Base-by-base conservation (phyloP, 2,329 filamentous ascomycete species). In the Xylaria sp. region DNA sequence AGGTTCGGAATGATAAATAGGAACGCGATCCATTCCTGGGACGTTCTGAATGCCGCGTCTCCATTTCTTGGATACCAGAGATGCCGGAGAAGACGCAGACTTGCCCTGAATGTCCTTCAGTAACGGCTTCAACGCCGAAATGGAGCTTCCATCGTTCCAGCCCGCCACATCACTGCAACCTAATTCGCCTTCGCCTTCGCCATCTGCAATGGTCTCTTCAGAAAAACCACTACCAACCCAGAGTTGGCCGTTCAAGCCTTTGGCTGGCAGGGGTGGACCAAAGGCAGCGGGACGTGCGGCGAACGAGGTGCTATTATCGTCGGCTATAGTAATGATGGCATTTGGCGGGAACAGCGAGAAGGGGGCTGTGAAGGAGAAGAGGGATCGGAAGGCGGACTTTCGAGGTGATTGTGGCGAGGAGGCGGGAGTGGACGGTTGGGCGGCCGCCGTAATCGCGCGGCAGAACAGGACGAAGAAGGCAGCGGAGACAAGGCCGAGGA, bases 261-360 rank as follows among this genome's bases (percentile, higher is more conserved):
- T 85, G 10, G 79, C 74, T 0, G 90, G 90, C 46, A 99, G 78
- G 46, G 83, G 77, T 3, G 94, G 91, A 0, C 94, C 94, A 76
- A 97, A 99, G 46, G 91, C 92, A 56, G 94, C 94, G 61, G 94
- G 94, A 53, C 94, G 83, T 49, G 94, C 92, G 58, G 96, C 82
- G 76, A 99, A 99, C 67, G 95, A 96, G 10, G 94, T 99, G 67
- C 91, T 96, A 75, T 99, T 99, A 76, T 99, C 94, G 75, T 97
- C 92, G 70, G 92, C 96, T 63, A 99, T 83, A 74, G 91, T 96
- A 72, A 99, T 97, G 69, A 95, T 90, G 52, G 94, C 94, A 65
- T 94, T 96, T 2, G 92, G 92, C 3, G 93, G 92, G 72, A 99
- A 99, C 19, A 99, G 85, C 18, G 91, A 92, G 65, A 92, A 90